Conservation (phyloP, 2,329 filamentous ascomycete species). For the Pseudogymnoascus sp. region DNA sequence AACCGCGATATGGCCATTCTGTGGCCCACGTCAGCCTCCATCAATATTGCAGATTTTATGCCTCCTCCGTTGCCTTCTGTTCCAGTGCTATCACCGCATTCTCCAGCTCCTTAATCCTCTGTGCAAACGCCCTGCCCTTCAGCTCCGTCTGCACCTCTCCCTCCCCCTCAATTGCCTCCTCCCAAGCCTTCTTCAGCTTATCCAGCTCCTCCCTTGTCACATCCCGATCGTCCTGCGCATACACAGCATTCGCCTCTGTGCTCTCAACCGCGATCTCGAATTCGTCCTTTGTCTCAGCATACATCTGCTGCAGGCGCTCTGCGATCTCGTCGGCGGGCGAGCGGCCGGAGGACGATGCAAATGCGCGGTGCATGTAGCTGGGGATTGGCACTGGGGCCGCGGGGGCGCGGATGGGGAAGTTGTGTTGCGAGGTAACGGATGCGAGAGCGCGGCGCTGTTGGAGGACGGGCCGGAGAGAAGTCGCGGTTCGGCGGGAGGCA, state of each 20-base stretch:
- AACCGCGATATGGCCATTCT: background rate
- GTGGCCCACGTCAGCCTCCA: background rate
- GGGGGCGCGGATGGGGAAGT: background rate
- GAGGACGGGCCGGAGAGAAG: background rate
- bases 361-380: background rate
- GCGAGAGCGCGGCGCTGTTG: background rate
- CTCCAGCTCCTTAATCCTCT: constrained; percentile 39
- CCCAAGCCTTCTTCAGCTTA: constrained; percentile 28
- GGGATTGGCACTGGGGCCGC: background rate
- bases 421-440: background rate
- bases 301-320: constrained; percentile 27
- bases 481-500: background rate
- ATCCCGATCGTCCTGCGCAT: constrained; percentile 38
- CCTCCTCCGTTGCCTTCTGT: background rate
- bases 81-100: constrained; percentile 34
- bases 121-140: constrained; percentile 36
- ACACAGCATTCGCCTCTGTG: constrained; percentile 37
- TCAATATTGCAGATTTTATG: background rate
- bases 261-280: constrained; percentile 42
- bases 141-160: constrained; percentile 33
- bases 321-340: constrained; percentile 21
- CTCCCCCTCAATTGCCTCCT: constrained; percentile 27
- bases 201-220: constrained; percentile 39
- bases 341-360: background rate
- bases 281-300: constrained; percentile 39